Evolutionary conservation across 352 stramenopile genomes (phyloP), one percentile per base, ranked within the genome.

Genomic region (Phytopythium kandeliae): DNA sequence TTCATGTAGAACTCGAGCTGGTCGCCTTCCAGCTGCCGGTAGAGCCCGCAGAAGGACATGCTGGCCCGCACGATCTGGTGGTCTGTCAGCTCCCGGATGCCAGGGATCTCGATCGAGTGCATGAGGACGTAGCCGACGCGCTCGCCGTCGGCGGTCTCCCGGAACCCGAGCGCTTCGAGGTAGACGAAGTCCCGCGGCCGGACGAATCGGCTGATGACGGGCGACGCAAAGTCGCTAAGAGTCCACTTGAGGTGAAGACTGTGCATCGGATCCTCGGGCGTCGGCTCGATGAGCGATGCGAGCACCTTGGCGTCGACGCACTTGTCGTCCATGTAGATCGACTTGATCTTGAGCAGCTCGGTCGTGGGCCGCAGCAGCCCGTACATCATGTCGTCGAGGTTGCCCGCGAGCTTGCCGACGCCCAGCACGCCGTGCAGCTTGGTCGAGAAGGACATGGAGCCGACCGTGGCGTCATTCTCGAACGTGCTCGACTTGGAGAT

Each of bases 241-340:
- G 44, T 37, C 58, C 58, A 65, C 36, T 65, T 60, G 53, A 61
- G 26, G n/a, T 62, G 58, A 30, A 58, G 54, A 33, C 62, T 58
- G 35, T 50, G 69, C 45, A 80, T 59, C 22, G 76, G 76, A 31
- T 82, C 66, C 9, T 60, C 59, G 17, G 44, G 28, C 2, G 68
- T 74, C 4, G 71, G 67, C 10, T 61, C 52, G 0, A 65, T 54
- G 24, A 85, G 65, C 0, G 58, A 57, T 0, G 71, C 69, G 13
- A 88, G 41, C 12, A 85, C 63, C 21, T 72, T 73, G 35, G 59
- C 53, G 53, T 85, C 69, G 1, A 55, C 62, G 26, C 78, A 51
- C 7, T 69, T 64, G 47, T 88, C 73, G n/a, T 81, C 63, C 6
- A 73, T 65, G 47, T 85, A 80, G 13, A 65, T 62, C 0, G 64